Conservation (phyloP, 257 asterid genomes). For the Craterostigma plantagineum region DNA sequence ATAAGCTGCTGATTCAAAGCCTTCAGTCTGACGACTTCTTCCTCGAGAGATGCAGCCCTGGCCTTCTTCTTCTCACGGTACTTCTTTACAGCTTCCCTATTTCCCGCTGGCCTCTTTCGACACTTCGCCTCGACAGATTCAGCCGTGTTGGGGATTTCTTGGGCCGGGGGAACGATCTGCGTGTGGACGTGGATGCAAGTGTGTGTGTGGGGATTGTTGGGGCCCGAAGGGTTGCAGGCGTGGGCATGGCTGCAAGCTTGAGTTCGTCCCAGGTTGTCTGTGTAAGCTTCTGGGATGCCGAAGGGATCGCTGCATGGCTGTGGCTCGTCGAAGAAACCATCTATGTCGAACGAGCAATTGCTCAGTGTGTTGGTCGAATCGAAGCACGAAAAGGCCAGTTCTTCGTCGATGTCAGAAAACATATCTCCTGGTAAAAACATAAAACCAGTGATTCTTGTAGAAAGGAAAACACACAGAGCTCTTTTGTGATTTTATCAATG, state of each 20-base stretch:
- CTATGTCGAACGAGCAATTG: conserved; percentile 43
- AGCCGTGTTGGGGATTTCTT: conserved; percentile 50
- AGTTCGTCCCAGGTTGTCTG: conserved; percentile 17
- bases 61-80: conserved; percentile 93
- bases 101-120: conserved; percentile 67
- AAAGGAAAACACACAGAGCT: too few species aligned
- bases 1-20: conserved; percentile 70
- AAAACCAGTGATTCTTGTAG: too few species aligned
- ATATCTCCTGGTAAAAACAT: too few species aligned
- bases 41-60: conserved; percentile 68
- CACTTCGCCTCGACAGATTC: conserved; percentile 43
- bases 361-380: conserved; percentile 22
- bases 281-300: conserved; percentile 44
- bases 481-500: too few species aligned
- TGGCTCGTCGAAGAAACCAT: conserved; percentile 22
- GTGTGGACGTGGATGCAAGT: conserved; percentile 94
- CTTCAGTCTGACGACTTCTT: conserved; percentile 60
- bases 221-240: conserved; percentile 91
- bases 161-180: conserved; percentile 51
- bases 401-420: conserved; percentile 11
- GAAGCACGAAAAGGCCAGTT: conserved; percentile 33
- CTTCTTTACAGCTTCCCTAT: conserved; percentile 90
- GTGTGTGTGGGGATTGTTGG: conserved; percentile 63
- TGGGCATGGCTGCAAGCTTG: conserved; percentile 87
- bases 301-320: conserved; percentile 30